Percentiles rank a stretch among this genome's conserved stretches.
Conservation (phyloP, 441 rosid species). For the Eugenia klotzschiana region DNA sequence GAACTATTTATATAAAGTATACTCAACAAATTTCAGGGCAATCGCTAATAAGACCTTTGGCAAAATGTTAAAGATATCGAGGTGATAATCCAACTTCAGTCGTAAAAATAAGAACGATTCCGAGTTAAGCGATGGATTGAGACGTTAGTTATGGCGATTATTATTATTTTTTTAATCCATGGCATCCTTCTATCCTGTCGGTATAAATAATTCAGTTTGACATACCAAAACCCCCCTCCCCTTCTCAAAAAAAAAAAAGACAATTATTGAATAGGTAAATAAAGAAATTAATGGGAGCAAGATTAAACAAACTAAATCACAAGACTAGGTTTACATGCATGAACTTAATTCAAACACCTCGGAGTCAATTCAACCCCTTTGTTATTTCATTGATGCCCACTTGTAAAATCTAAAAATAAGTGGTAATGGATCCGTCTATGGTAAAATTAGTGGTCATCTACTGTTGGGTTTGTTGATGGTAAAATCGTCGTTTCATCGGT, state of each 20-base stretch:
- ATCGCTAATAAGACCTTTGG: no score
- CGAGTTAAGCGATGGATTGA: not conserved
- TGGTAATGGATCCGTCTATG: not conserved
- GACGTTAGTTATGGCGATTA: not conserved
- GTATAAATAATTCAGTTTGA: not conserved
- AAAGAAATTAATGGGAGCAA: not conserved
- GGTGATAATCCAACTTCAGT: no score
- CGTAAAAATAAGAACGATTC: not conserved
- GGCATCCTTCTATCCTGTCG: not conserved
- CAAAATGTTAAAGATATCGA: no score
- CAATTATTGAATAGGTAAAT: not conserved
- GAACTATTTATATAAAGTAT: not conserved
- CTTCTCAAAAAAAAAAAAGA: no score
- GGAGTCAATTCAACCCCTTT: not conserved
- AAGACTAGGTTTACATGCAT: not conserved
- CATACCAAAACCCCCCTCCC: not conserved
- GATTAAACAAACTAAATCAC: not conserved
- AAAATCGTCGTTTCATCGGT: not conserved
- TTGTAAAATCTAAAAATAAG: not conserved
- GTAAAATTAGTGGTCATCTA: not conserved
- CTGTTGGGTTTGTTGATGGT: fast-evolving
- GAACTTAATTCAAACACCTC: not conserved
- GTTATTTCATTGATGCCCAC: not conserved
- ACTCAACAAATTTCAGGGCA: no score
- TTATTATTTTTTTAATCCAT: not conserved